Conservation (phyloP, 192 early-diverging fungal genomes). For the Rhizoclosmatium sp. region DNA sequence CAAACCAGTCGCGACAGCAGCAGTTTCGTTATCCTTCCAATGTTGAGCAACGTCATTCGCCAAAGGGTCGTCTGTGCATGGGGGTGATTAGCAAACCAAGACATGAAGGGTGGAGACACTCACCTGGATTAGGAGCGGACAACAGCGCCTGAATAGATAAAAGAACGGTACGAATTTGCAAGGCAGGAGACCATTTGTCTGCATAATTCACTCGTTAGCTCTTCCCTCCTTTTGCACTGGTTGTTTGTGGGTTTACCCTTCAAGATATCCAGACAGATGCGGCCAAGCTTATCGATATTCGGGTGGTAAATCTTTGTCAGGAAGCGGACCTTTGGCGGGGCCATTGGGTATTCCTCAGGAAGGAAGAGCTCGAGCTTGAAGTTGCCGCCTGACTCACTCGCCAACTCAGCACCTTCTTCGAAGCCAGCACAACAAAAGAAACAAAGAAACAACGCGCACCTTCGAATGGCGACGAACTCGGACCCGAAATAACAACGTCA, state of each 20-base stretch:
- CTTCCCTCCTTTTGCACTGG: neutral
- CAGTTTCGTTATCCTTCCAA: slow-evolving; percentile 97
- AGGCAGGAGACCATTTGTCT: slow-evolving; percentile 99
- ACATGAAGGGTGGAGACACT: neutral
- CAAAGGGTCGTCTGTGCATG: slow-evolving; percentile 82
- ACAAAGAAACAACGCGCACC: slow-evolving; percentile 58
- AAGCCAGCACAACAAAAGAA: neutral
- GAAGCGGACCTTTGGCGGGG: slow-evolving; percentile 95
- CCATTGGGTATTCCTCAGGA: slow-evolving; percentile 98
- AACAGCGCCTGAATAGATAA: slow-evolving; percentile 96
- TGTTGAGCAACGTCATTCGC: slow-evolving; percentile 99
- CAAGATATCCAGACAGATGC: slow-evolving; percentile 93
- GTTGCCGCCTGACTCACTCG: slow-evolving; percentile 69
- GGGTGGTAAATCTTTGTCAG: slow-evolving; percentile 93
- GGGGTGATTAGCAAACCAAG: neutral
- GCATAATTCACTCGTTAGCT: neutral
- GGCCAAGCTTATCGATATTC: slow-evolving; percentile 97
- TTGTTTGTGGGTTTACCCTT: slow-evolving; percentile 68
- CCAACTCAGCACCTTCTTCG: neutral
- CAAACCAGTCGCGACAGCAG: slow-evolving; percentile 83
- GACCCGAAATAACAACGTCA: slow-evolving; percentile 92
- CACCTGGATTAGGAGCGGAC: slow-evolving; percentile 92
- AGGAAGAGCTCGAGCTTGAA: slow-evolving; percentile 97
- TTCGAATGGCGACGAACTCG: slow-evolving; percentile 93
- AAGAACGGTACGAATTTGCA: slow-evolving; percentile 97